Conservation (phyloP, 139 green algal genomes). For the Haematococcus sp. region DNA sequence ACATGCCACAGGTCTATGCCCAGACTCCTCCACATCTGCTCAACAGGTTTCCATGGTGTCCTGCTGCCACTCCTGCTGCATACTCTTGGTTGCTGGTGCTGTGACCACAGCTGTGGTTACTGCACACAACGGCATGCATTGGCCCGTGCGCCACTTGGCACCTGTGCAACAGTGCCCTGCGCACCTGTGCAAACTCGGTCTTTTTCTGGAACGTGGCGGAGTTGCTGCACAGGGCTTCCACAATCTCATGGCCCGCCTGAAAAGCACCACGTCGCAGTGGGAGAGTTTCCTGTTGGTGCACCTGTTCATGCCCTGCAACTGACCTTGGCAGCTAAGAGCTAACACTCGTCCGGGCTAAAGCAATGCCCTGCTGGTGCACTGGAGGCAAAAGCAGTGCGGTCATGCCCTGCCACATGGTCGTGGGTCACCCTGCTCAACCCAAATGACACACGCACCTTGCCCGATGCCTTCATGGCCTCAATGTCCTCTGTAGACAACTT, state of each 20-base stretch:
- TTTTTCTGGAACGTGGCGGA: conserved; percentile 76
- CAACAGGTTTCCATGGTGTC: too few relatives aligned
- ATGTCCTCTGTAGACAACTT: conserved; percentile 56
- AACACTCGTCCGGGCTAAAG: not conserved
- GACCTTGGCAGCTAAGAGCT: not conserved
- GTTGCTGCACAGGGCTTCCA: conserved; percentile 69
- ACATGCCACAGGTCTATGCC: too few relatives aligned
- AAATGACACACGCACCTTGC: conserved; percentile 53
- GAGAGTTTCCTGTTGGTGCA: not conserved
- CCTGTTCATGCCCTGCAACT: not conserved
- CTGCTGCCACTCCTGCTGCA: too few relatives aligned
- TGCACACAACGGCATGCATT: too few relatives aligned
- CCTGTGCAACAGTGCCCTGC: too few relatives aligned
- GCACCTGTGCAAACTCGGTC: conserved; percentile 44
- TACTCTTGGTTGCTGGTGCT: too few relatives aligned
- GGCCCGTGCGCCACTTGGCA: too few relatives aligned
- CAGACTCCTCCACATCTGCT: too few relatives aligned
- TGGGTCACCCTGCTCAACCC: too few relatives aligned
- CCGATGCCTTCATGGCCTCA: conserved; percentile 40
- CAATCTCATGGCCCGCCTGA: conserved; percentile 65
- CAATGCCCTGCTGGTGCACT: not conserved
- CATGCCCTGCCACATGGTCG: too few relatives aligned
- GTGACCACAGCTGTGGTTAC: too few relatives aligned
- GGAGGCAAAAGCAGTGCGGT: too few relatives aligned
- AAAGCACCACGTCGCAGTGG: not conserved